Evolutionary conservation across 2,329 filamentous ascomycete species (phyloP), one percentile per base, ranked within the genome.

Genomic region (Colletotrichum gigasporum): DNA sequence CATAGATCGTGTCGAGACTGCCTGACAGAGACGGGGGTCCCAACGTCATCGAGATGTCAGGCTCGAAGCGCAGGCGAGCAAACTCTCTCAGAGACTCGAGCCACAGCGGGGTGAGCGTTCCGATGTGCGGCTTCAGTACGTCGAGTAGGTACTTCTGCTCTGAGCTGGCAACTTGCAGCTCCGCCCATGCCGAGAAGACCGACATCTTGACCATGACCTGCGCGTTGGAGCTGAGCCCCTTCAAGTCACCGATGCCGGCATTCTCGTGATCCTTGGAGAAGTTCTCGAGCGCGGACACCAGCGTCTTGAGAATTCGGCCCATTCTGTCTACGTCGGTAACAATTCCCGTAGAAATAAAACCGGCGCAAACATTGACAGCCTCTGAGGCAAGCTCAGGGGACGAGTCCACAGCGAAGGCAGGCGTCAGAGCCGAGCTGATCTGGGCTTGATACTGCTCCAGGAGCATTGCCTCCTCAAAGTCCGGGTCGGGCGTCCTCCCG

Each of bases 161-260:
- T 4, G 89, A 89, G 78, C 95, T 98, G 24, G 96, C 94, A 67
- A 99, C 94, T 78, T 99, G 96, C 30, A 99, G 84, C 74, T 97
- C 93, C 4, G 96, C 96, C 96, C 96, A 99, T 1, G 95, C 96
- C 2, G 95, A 96, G 76, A 97, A 97, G 2, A 99, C 91, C 0
- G 96, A 91, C 87, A 98, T 96, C 77, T 97, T 97, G 58, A 99
- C 93, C 96, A 99, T 99, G 50, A 97, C 93, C 73, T 96, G 92
- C 0, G 96, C 95, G 75, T 99, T 99, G 2, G 95, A 94, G 74
- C 94, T 97, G 16, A 99, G 87, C 0, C 93, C 93, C 77, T 93
- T 93, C 5, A 99, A 83, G 69, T 99, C 96, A 14, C 96, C 96
- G 73, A 99, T 98, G 20, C 93, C 89, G 1, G 92, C 93, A 42